phyloP scores from a whole-genome alignment of 176 grass and related monocot genomes.

The Aegilops longissima region DNA sequence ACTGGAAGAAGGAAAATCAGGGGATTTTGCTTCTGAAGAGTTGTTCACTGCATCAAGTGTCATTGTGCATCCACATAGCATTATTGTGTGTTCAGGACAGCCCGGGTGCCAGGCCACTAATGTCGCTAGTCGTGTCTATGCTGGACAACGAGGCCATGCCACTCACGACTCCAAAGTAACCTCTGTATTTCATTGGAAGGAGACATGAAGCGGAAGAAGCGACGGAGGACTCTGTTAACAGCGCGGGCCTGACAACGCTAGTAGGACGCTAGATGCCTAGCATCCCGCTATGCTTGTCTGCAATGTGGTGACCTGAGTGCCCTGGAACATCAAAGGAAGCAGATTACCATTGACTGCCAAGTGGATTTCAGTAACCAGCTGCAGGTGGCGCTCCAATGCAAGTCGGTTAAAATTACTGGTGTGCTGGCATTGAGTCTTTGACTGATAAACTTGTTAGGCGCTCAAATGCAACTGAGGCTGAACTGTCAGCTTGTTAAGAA shows the following conservation, averaged over 20 bases:
- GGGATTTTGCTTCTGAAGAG: slow-evolving; percentile 11
- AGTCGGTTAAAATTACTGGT: too few species aligned
- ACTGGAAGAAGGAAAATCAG: slow-evolving; percentile 32
- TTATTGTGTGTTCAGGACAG: slow-evolving; percentile 48
- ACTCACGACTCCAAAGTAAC: slow-evolving; percentile 22
- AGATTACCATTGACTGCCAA: too few species aligned
- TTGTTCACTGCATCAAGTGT: slow-evolving; percentile 13
- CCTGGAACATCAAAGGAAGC: too few species aligned
- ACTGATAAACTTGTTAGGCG: too few species aligned
- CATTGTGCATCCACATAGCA: slow-evolving; percentile 36
- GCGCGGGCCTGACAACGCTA: neutral
- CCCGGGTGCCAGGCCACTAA: slow-evolving; percentile 42
- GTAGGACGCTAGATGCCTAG: neutral
- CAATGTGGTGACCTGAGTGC: too few species aligned
- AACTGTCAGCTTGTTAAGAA: too few species aligned
- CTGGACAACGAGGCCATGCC: slow-evolving; percentile 23
- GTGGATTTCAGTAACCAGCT: too few species aligned
- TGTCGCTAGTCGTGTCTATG: slow-evolving; percentile 43
- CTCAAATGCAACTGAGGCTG: too few species aligned
- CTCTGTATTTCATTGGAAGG: slow-evolving; percentile 23
- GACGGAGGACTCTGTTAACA: neutral
- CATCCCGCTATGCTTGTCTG: neutral
- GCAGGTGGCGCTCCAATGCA: too few species aligned
- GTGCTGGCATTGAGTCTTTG: too few species aligned
- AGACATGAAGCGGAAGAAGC: neutral